Evolutionary conservation across 2,329 filamentous ascomycete genomes (phyloP).

Genomic region (Tolypocladium endophyticum): DNA sequence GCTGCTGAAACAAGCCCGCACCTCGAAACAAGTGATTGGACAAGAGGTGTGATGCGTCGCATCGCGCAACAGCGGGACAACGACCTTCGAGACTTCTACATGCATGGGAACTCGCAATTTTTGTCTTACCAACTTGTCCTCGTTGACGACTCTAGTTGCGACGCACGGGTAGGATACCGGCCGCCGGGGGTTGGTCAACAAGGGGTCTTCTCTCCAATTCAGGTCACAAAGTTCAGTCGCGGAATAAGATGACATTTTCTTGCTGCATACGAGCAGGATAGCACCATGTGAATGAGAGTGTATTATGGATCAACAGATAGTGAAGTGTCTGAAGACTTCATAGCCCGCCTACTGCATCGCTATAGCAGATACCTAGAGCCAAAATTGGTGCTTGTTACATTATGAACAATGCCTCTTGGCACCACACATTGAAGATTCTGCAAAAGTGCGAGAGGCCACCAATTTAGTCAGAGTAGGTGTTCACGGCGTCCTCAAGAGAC

Average conservation of each 20-base stretch:
- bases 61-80: too few species aligned
- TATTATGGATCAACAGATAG: neutral
- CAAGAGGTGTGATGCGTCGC: too few species aligned
- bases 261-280: neutral
- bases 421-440: neutral
- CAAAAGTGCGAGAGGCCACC: neutral
- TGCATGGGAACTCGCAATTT: neutral
- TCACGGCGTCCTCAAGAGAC: neutral
- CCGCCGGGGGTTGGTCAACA: neutral
- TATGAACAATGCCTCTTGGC: neutral
- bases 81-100: neutral
- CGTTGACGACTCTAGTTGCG: neutral
- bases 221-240: neutral
- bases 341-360: neutral
- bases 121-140: neutral
- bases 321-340: neutral
- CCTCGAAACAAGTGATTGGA: too few species aligned
- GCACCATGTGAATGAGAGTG: neutral
- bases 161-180: neutral
- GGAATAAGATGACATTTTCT: neutral
- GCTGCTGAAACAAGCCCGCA: too few species aligned
- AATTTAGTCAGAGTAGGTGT: neutral
- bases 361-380: neutral
- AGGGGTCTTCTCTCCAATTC: neutral
- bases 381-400: too few species aligned